phyloP scores from a whole-genome alignment of 768 basidiomycete genomes.

The Auricularia heimuer region DNA sequence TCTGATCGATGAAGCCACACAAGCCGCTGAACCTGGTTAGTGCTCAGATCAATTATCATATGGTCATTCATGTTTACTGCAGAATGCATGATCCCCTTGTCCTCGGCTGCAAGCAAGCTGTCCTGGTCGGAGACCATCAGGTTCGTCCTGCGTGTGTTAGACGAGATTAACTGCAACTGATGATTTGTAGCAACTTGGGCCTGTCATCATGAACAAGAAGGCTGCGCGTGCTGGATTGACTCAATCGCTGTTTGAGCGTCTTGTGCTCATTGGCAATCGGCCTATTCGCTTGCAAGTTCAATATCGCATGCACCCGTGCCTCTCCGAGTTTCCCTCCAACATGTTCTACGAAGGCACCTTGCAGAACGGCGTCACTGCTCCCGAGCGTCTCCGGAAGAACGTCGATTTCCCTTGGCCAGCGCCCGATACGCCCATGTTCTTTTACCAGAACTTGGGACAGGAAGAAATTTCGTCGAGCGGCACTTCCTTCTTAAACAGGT shows the following conservation, averaged over 20 bases:
- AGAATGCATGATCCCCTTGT: constrained; percentile 99
- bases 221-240: constrained; percentile 97
- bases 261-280: constrained; percentile 88
- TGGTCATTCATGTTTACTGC: constrained; percentile 2
- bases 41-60: constrained; percentile 4
- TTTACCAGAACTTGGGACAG: constrained; percentile 98
- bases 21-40: constrained; percentile 91
- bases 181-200: constrained; percentile 65
- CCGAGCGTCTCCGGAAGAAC: constrained; percentile 92
- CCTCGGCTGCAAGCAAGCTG: constrained; percentile 96
- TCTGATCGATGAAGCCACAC: constrained; percentile 96
- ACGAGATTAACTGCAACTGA: constrained; percentile 18
- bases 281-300: constrained; percentile 98
- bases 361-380: constrained; percentile 98
- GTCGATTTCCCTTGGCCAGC: constrained; percentile 99
- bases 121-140: constrained; percentile 92
- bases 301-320: constrained; percentile 99
- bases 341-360: constrained; percentile 99
- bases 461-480: constrained; percentile 98
- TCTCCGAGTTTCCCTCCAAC: constrained; percentile 98
- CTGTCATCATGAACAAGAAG: constrained; percentile 99
- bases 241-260: constrained; percentile 94
- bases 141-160: constrained; percentile 1
- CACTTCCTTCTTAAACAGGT: constrained; percentile 96
- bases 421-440: constrained; percentile 98